Evolutionary conservation across 2,329 filamentous ascomycete species (phyloP), one percentile per base, ranked within the genome.

Genomic region (Aureobasidium uvarum): DNA sequence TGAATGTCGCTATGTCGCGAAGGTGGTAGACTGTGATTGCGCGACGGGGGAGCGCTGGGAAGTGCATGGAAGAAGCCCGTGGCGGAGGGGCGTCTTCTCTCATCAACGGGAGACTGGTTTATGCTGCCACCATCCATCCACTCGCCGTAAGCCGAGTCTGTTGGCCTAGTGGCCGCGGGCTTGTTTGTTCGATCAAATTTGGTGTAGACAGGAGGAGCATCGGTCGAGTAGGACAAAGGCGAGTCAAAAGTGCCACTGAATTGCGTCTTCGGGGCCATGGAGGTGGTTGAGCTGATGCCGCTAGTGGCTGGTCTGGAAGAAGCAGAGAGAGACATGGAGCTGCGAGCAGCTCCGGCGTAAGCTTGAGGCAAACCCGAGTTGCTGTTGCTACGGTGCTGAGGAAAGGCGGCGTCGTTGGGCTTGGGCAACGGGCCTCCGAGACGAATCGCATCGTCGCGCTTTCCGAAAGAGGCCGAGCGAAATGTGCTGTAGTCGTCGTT

Each of bases 401-500:
- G 72, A n/a, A 56, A 52, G 6, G 76, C 75, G 39, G 75, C 16
- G 10, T 65, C 63, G 31, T n/a, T 41, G 41, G 63, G 4, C n/a
- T 45, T 64, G 23, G 50, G 33, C 8, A 16, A 74, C 67, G 55
- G 69, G 71, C 18, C 74, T 67, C 16, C 55, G 52, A 25, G 71
- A 48, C 16, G 66, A 20, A 55, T 62, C 43, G 62, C 62, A 67
- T 62, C 68, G 68, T 69, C 31, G 60, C 56, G 18, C 84, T 83
- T 43, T 81, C 78, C 68, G 54, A 65, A 58, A 41, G 41, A 20
- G 23, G 16, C 20, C 11, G 78, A 81, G 60, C 80, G 77, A 52
- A 80, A 79, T 58, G 76, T 77, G 60, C 76, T 77, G 86, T 88
- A 90, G 54, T 82, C 80, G 70, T 90, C 88, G 20, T 85, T 84